Evolutionary conservation across 768 basidiomycete genomes (phyloP).

Genomic region (Hirschioporus abietinus): DNA sequence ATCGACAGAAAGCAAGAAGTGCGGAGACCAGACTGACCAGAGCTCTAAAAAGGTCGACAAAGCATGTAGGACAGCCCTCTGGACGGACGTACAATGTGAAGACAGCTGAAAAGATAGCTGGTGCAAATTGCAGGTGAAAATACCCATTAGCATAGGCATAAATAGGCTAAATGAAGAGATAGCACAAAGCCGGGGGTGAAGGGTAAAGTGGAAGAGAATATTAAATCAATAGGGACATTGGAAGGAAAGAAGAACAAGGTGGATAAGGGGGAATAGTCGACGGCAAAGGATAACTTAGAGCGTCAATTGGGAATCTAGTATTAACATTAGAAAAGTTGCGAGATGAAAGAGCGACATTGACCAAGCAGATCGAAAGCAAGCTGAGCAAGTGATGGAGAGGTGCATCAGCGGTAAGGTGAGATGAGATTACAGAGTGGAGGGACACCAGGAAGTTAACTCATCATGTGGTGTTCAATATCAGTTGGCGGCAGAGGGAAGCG

Average conservation of each 20-base stretch:
- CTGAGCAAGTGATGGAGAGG: background rate
- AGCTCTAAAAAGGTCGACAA: background rate
- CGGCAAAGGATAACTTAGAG: constrained; percentile 1
- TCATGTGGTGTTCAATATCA: background rate
- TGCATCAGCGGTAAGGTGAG: background rate
- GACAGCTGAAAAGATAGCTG: background rate
- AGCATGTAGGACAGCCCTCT: background rate
- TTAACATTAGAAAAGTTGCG: background rate
- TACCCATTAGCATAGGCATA: background rate
- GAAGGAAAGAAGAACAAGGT: background rate
- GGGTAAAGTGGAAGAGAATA: background rate
- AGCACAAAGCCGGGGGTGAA: background rate
- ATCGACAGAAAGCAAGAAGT: background rate
- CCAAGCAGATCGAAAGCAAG: background rate
- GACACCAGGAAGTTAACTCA: background rate
- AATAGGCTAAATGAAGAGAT: background rate
- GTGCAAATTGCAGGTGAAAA: background rate
- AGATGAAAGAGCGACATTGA: background rate
- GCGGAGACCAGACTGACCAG: background rate
- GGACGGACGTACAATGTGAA: background rate
- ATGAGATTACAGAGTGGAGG: background rate
- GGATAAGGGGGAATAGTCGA: background rate
- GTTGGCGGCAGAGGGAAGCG: background rate
- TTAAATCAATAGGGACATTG: background rate
- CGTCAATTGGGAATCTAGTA: background rate